Evolutionary conservation across 202 grass and related monocot species (phyloP), one percentile per base, ranked within the genome.

Genomic region (Brachypodium distachyon): DNA sequence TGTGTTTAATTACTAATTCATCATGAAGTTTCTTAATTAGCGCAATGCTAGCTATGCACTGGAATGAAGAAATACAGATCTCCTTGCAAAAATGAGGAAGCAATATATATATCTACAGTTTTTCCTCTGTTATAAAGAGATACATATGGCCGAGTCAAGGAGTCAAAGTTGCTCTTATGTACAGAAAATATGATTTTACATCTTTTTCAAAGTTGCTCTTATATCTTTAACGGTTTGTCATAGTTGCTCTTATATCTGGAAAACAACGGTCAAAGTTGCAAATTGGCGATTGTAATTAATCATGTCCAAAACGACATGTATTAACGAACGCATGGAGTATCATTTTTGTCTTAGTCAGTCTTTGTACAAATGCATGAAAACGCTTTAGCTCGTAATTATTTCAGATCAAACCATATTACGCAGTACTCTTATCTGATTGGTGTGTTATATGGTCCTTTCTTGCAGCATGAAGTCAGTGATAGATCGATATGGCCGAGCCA

Each of bases 401-500:
- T 65, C 3, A 47, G 7, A 27, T 64, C 34, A 36, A 18, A 33
- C 12, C 39, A 39, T 60, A 63, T 29, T 56, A 46, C 23, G 12
- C 2, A 53, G 1, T 3, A 55, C 8, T 31, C 1, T 61, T n/a
- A 47, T 19, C 13, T 63, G 14, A 5, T 27, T 29, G 29, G 25
- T 19, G 33, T 71, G 12, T 2, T 63, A n/a, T 29, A 9, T 49
- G 11, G 31, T 59, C 25, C 17, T 47, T 46, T 67, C 78, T 23
- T 36, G 37, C 58, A 90, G 84, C 49, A 77, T 90, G 64, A 84
- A 76, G 70, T 87, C 80, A 4, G 80, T 90, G 66, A 81, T 84
- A 51, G 84, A 87, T 64, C 83, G 88, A 73, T 90, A 90, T 42
- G 34, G 71, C 14, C 61, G 77, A 79, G 66, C 58, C 0, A 87